Percentiles rank a stretch among this genome's conserved stretches.
phyloP scores from a whole-genome alignment of 129 eudicot species.

The Logfia minima region DNA sequence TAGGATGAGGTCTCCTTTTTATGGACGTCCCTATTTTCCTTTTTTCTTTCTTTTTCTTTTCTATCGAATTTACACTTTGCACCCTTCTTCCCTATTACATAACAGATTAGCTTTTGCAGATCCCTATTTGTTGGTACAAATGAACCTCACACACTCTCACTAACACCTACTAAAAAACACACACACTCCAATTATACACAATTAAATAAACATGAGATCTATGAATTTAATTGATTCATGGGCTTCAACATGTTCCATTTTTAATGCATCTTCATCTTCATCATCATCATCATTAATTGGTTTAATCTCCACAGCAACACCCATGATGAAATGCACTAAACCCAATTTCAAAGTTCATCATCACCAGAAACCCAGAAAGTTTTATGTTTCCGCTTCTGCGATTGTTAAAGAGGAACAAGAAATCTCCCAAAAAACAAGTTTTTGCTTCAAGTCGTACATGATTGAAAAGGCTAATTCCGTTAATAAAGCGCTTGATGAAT shows the following conservation, averaged over 20 bases:
- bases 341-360: slow-evolving; percentile 29
- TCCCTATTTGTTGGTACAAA: slow-evolving; percentile 5
- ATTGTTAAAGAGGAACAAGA: slow-evolving; percentile 36
- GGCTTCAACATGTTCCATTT: slow-evolving; percentile 40
- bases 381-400: slow-evolving; percentile 38
- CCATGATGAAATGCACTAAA: slow-evolving; percentile 22
- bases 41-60: not conserved
- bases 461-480: slow-evolving; percentile 44
- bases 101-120: slow-evolving; percentile 4
- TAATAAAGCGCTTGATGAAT: slow-evolving; percentile 59
- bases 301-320: slow-evolving; percentile 15
- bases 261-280: slow-evolving; percentile 39
- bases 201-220: slow-evolving; percentile 47
- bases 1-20: slow-evolving; percentile 5
- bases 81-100: slow-evolving; percentile 19
- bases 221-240: slow-evolving; percentile 55
- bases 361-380: slow-evolving; percentile 21
- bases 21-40: not conserved
- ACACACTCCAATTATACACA: not conserved
- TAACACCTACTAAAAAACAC: not conserved
- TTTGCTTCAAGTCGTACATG: slow-evolving; percentile 59
- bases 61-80: slow-evolving; percentile 2
- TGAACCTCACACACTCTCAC: slow-evolving; percentile 12
- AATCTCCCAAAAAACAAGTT: slow-evolving; percentile 23
- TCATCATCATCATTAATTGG: slow-evolving; percentile 35